Percentiles rank a stretch among this genome's conserved stretches.
phyloP scores from a whole-genome alignment of 2,329 filamentous ascomycete species.

The Ceratocystis cacaofunesta region DNA sequence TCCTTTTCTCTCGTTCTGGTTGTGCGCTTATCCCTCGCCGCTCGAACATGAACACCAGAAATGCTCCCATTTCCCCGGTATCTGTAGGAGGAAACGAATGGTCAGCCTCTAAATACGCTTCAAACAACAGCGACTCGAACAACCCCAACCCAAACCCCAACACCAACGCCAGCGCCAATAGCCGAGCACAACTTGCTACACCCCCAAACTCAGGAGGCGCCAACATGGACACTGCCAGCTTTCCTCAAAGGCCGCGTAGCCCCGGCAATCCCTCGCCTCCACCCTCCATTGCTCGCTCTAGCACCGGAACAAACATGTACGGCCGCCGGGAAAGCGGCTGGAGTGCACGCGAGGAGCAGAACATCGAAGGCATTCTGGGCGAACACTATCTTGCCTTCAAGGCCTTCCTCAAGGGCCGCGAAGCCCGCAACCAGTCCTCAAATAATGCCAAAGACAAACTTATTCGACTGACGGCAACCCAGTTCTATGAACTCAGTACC shows the following conservation, averaged over 20 bases:
- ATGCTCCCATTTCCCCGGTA: constrained; percentile 66
- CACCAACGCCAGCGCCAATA: constrained; percentile 37
- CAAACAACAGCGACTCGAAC: constrained; percentile 27
- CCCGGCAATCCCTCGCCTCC: constrained; percentile 64
- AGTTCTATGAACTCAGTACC: constrained; percentile 94
- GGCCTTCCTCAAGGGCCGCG: constrained; percentile 59
- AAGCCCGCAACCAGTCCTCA: constrained; percentile 53
- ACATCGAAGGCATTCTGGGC: constrained; percentile 45
- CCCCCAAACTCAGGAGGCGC: constrained; percentile 54
- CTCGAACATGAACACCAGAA: constrained; percentile 52
- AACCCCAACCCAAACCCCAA: constrained; percentile 36
- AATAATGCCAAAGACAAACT: constrained; percentile 93
- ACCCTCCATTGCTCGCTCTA: constrained; percentile 73
- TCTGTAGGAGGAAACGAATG: constrained; percentile 75
- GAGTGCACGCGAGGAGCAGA: constrained; percentile 42
- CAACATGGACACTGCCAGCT: constrained; percentile 45
- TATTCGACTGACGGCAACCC: constrained; percentile 71
- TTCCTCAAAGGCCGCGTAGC: constrained; percentile 40
- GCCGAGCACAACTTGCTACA: constrained; percentile 47
- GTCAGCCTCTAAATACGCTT: constrained; percentile 54
- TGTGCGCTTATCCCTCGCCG: background rate
- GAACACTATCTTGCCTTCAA: constrained; percentile 74
- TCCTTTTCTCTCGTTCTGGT: background rate
- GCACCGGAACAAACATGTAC: constrained; percentile 60
- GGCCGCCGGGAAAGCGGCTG: constrained; percentile 51